phyloP scores from a whole-genome alignment of 768 basidiomycete species.

The Trametes meyenii region DNA sequence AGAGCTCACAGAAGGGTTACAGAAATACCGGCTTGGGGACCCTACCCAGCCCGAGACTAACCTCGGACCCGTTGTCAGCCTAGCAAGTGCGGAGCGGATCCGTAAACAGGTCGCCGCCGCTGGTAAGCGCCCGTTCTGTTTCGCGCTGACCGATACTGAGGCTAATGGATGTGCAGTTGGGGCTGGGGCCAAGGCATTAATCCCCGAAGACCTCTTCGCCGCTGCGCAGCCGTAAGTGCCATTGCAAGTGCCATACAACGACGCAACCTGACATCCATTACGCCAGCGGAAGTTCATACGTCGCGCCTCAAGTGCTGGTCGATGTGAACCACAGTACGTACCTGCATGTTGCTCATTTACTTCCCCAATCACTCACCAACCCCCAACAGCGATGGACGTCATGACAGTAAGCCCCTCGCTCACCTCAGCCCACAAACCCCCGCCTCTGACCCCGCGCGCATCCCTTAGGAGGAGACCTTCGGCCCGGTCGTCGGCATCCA shows the following conservation, averaged over 20 bases:
- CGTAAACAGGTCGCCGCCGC: constrained; percentile 87
- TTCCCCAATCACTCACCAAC: not conserved
- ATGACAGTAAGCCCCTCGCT: constrained; percentile 66
- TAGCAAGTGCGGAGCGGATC: constrained; percentile 84
- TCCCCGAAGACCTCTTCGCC: constrained; percentile 69
- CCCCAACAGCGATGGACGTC: constrained; percentile 75
- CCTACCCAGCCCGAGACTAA: constrained; percentile 74
- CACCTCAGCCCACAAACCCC: not conserved
- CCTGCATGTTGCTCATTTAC: constrained; percentile 13
- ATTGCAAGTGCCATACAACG: not conserved
- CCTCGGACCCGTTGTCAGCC: constrained; percentile 90
- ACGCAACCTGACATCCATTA: not conserved
- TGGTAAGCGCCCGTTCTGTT: constrained; percentile 44
- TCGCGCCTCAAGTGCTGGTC: constrained; percentile 89
- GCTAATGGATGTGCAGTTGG: constrained; percentile 47
- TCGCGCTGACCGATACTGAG: not conserved
- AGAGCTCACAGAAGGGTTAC: not conserved
- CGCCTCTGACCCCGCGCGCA: not conserved
- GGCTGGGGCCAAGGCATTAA: constrained; percentile 77
- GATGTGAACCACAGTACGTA: constrained; percentile 86
- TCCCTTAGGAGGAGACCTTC: constrained; percentile 78
- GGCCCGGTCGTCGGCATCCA: constrained; percentile 94
- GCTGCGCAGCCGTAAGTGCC: constrained; percentile 65
- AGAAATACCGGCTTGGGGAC: constrained; percentile 87
- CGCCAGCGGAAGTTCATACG: constrained; percentile 76